phyloP scores from a whole-genome alignment of 2,329 filamentous ascomycete species.

The Phialophora tarda region DNA sequence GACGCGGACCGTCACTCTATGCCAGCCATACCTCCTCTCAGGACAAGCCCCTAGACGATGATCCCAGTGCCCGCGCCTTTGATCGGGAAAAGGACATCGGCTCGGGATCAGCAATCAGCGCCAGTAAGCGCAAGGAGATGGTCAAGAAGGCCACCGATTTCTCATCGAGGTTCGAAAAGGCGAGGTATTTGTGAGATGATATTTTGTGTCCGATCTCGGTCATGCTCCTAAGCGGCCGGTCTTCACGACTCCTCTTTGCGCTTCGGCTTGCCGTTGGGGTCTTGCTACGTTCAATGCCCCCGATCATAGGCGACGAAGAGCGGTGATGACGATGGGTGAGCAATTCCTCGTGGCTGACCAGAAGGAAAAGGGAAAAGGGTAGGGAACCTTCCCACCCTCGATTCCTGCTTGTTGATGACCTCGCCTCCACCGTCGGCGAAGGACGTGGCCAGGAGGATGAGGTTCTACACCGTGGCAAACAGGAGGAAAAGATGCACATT shows the following conservation, averaged over 20 bases:
- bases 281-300: background rate
- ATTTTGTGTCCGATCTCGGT: background rate
- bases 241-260: background rate
- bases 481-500: slow-evolving; percentile 11
- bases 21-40: slow-evolving; percentile 60
- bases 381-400: background rate
- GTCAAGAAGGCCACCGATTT: slow-evolving; percentile 81
- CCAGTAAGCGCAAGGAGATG: slow-evolving; percentile 77
- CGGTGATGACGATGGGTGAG: background rate
- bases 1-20: slow-evolving; percentile 64
- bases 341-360: background rate
- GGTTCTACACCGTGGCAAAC: slow-evolving; percentile 8
- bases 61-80: slow-evolving; percentile 87
- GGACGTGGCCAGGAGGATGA: background rate
- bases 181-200: slow-evolving; percentile 60
- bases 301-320: background rate
- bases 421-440: background rate
- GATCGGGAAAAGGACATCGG: slow-evolving; percentile 95
- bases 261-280: background rate
- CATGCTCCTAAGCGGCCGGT: background rate
- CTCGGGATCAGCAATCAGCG: slow-evolving; percentile 71
- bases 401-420: background rate
- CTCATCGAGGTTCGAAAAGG: slow-evolving; percentile 78
- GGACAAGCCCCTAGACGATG: slow-evolving; percentile 74
- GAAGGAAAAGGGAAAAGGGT: background rate